Conservation (phyloP, 2,329 filamentous ascomycete genomes). For the Stemphylium lycopersici region DNA sequence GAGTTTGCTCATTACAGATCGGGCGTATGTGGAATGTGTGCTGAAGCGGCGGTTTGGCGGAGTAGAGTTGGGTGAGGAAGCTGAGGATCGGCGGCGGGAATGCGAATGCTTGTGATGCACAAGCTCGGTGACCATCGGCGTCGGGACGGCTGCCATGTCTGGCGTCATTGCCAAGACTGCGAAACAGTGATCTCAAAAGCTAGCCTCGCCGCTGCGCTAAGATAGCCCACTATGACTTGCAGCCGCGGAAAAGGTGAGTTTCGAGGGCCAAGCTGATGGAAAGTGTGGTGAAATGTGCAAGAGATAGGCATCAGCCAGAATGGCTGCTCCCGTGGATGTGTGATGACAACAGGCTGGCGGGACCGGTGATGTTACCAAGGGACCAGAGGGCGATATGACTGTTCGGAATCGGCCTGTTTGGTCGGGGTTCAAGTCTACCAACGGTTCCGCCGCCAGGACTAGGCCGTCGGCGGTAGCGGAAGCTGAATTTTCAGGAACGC, state of each 20-base stretch:
- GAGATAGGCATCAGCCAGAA: neutral
- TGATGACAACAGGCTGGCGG: neutral
- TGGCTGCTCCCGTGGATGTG: neutral
- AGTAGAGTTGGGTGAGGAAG: constrained; percentile 19
- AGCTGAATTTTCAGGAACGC: constrained; percentile 16
- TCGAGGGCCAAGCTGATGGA: neutral
- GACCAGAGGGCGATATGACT: constrained; percentile 5
- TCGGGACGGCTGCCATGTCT: constrained; percentile 20
- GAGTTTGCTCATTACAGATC: constrained; percentile 57
- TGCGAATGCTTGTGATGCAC: constrained; percentile 20
- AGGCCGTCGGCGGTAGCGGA: constrained; percentile 6
- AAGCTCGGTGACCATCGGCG: constrained; percentile 23
- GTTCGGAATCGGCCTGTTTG: constrained; percentile 7
- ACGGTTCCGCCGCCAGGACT: constrained; percentile 13
- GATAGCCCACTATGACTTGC: constrained; percentile 1
- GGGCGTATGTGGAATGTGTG: constrained; percentile 58
- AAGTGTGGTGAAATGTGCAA: neutral
- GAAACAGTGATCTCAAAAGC: constrained; percentile 3
- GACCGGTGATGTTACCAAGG: constrained; percentile 1
- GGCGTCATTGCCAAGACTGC: constrained; percentile 14
- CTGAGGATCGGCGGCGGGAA: constrained; percentile 24
- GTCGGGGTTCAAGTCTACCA: constrained; percentile 5
- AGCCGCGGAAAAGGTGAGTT: neutral
- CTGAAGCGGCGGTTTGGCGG: constrained; percentile 39
- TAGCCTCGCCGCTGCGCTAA: constrained; percentile 8